Evolutionary conservation across 805 yeast genomes (phyloP).

Genomic region (Wickerhamiella dianesei): DNA sequence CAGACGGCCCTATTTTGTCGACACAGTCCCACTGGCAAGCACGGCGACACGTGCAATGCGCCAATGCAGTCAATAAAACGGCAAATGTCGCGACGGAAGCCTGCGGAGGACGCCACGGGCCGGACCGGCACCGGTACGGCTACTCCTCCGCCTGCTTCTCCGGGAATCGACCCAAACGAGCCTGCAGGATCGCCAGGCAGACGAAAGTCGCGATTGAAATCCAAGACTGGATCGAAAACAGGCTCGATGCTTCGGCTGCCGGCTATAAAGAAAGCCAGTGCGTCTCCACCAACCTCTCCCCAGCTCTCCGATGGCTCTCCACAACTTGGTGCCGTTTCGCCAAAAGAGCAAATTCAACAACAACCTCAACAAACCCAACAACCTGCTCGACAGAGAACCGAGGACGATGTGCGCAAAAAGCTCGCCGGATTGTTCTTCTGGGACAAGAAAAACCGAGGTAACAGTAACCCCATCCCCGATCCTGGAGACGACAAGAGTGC

Average conservation of each 20-base stretch:
- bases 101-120: background rate
- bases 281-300: background rate
- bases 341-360: too few relatives aligned
- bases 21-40: background rate
- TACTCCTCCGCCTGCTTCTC: background rate
- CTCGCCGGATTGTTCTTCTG: slow-evolving; percentile 6
- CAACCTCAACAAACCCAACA: background rate
- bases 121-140: background rate
- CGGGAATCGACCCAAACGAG: background rate
- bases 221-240: background rate
- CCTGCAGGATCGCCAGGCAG: background rate
- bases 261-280: background rate
- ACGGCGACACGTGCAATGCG: background rate
- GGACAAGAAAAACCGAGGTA: background rate
- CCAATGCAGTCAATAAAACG: background rate
- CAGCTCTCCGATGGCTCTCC: background rate
- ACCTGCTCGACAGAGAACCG: background rate
- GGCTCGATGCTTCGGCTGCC: background rate
- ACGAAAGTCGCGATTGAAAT: background rate
- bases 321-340: too few relatives aligned
- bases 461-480: background rate
- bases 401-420: slow-evolving; percentile 3
- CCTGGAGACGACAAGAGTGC: background rate
- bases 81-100: background rate
- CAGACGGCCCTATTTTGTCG: background rate